A percentile compares a stretch with the other conserved stretches of the same genome.
phyloP scores from a whole-genome alignment of 78 protist genomes.

The Isochrysis galbana region DNA sequence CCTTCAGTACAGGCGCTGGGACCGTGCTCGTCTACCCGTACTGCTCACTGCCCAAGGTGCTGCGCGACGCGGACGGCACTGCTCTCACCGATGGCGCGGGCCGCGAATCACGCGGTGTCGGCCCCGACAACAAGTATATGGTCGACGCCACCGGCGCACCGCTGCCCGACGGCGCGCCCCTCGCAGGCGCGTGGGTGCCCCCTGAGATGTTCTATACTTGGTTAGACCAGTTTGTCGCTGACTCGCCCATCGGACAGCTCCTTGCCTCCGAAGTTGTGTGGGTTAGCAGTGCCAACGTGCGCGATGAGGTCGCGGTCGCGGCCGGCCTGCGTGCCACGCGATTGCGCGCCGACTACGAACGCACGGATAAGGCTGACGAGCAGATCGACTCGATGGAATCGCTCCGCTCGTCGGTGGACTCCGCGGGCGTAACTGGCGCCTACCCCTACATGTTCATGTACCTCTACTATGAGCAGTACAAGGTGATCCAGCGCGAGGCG shows the following conservation, averaged over 20 bases:
- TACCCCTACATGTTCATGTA: conserved; percentile 26
- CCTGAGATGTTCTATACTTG: not conserved
- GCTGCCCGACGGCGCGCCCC: not conserved
- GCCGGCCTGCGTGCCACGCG: not conserved
- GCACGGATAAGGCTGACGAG: not conserved
- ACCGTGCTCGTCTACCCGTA: not conserved
- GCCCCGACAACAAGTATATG: not conserved
- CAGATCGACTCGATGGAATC: conserved; percentile 25
- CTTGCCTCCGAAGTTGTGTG: not conserved
- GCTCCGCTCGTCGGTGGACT: not conserved
- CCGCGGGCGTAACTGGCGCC: not conserved
- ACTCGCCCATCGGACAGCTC: not conserved
- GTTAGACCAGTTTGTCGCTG: not conserved
- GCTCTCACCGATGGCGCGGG: not conserved
- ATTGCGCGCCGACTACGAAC: not conserved
- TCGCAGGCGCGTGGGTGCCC: not conserved
- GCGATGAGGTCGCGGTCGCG: not conserved
- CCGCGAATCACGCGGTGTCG: not conserved
- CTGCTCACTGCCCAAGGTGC: not conserved
- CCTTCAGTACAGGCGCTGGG: not conserved
- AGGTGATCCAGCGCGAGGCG: conserved; percentile 23
- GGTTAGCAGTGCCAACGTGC: not conserved
- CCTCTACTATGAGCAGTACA: conserved; percentile 31
- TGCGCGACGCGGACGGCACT: too few relatives aligned
- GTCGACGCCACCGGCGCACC: not conserved